A percentile compares a stretch with the other conserved stretches of the same genome.
Evolutionary conservation across 2,329 filamentous ascomycete genomes (phyloP).

Genomic region (Fusarium transvaalense): DNA sequence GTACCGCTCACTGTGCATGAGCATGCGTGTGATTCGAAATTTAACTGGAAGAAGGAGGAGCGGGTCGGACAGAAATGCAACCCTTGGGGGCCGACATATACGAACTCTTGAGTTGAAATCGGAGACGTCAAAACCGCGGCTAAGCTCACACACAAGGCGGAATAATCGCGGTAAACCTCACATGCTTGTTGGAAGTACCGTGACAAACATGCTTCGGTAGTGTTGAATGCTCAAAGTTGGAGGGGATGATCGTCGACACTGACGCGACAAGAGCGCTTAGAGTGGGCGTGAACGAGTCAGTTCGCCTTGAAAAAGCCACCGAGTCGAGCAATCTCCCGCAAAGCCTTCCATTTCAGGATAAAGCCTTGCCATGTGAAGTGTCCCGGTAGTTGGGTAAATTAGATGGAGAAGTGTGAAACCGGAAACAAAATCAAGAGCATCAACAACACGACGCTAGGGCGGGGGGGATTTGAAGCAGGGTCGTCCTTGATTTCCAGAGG

Average conservation of each 20-base stretch:
- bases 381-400: slow-evolving; percentile 44
- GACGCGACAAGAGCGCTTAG: slow-evolving; percentile 48
- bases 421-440: slow-evolving; percentile 36
- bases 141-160: slow-evolving; percentile 31
- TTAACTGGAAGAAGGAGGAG: slow-evolving; percentile 31
- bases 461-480: slow-evolving; percentile 10
- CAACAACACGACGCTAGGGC: slow-evolving; percentile 15
- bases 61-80: slow-evolving; percentile 33
- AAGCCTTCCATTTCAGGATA: slow-evolving; percentile 33
- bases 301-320: slow-evolving; percentile 14
- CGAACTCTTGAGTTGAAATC: slow-evolving; percentile 44
- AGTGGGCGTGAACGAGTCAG: slow-evolving; percentile 38
- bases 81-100: slow-evolving; percentile 38
- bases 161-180: slow-evolving; percentile 41
- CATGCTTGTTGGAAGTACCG: slow-evolving; percentile 10
- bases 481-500: slow-evolving; percentile 20
- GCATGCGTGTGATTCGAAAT: slow-evolving; percentile 35
- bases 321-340: slow-evolving; percentile 33
- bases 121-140: slow-evolving; percentile 42
- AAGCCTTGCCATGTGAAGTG: slow-evolving; percentile 20
- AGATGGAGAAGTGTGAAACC: slow-evolving; percentile 42
- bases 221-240: slow-evolving; percentile 24
- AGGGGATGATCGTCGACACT: slow-evolving; percentile 29
- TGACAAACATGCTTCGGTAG: slow-evolving; percentile 20
- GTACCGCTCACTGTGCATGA: slow-evolving; percentile 51